Evolutionary conservation across 2,329 filamentous ascomycete genomes (phyloP).

Genomic region (Curvularia verruculosa): DNA sequence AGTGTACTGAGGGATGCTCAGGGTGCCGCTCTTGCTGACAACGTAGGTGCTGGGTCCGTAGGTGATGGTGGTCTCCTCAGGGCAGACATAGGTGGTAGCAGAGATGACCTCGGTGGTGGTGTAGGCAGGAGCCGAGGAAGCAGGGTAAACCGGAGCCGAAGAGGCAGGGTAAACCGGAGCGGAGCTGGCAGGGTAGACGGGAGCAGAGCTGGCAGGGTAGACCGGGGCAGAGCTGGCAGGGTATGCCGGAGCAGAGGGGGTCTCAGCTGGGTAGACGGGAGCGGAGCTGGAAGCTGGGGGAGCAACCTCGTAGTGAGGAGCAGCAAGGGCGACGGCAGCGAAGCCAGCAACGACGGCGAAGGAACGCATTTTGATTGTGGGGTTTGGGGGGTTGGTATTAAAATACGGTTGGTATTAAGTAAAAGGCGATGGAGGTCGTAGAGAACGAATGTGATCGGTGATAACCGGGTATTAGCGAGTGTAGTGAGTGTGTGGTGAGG

Average conservation of each 20-base stretch:
- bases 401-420: conserved; percentile 46
- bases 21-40: conserved; percentile 42
- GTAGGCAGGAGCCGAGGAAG: conserved; percentile 2
- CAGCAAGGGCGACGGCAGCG: conserved; percentile 34
- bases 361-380: conserved; percentile 50
- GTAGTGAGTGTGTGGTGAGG: conserved; percentile 48
- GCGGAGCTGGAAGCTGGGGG: neutral
- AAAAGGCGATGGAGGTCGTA: conserved; percentile 35
- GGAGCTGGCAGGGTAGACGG: conserved; percentile 4
- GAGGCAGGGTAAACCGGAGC: neutral
- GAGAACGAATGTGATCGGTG: conserved; percentile 51
- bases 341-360: conserved; percentile 42
- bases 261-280: conserved; percentile 7
- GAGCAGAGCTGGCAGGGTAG: conserved; percentile 2
- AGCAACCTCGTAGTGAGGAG: conserved; percentile 27
- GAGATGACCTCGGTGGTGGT: conserved; percentile 36
- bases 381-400: conserved; percentile 32
- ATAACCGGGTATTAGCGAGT: conserved; percentile 47
- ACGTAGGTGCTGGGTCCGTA: conserved; percentile 42
- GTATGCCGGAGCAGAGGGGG: conserved; percentile 6
- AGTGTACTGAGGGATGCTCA: conserved; percentile 32
- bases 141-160: neutral
- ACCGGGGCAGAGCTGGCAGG: neutral
- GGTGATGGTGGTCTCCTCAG: conserved; percentile 34
- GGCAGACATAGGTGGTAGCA: conserved; percentile 33